A percentile compares a stretch with the other conserved stretches of the same genome.
Evolutionary conservation across 305 asterid species (phyloP).

Genomic region (Euphrasia arctica): DNA sequence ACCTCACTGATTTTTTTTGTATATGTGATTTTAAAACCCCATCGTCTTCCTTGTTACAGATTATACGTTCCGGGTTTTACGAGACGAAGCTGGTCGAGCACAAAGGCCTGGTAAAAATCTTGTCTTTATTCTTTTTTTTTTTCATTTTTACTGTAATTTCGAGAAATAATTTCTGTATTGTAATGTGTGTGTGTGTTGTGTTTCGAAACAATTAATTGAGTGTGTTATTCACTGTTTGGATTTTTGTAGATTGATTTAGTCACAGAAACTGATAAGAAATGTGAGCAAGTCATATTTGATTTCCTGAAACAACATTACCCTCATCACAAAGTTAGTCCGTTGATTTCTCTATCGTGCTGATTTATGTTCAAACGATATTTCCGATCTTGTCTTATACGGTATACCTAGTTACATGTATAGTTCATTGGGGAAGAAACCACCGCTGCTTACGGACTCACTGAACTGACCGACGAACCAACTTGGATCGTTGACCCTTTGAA

Average conservation of each 20-base stretch:
- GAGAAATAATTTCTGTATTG: not conserved
- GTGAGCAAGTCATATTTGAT: slow-evolving; percentile 65
- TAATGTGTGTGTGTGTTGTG: not conserved
- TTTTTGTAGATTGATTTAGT: slow-evolving; percentile 70
- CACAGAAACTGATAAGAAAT: slow-evolving; percentile 76
- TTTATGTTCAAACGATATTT: not conserved
- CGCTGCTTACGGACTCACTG: slow-evolving; percentile 54
- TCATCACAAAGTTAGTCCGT: slow-evolving; percentile 48
- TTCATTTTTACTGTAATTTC: not conserved
- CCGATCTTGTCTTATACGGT: not conserved
- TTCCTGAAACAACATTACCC: slow-evolving; percentile 54
- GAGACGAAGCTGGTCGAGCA: slow-evolving; percentile 66
- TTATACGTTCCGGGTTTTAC: slow-evolving; percentile 60
- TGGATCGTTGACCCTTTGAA: slow-evolving; percentile 85
- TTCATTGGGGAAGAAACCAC: slow-evolving; percentile 81
- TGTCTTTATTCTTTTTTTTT: not conserved
- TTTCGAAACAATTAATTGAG: not conserved
- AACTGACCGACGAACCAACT: slow-evolving; percentile 71
- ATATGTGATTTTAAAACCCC: no score
- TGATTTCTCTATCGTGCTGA: not conserved
- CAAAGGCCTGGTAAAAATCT: slow-evolving; percentile 55
- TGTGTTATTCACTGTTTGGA: not conserved
- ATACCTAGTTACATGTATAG: slow-evolving; percentile 22
- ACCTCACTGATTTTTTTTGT: not conserved
- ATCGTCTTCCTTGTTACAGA: slow-evolving; percentile 27